phyloP scores from a whole-genome alignment of 768 basidiomycete species.

The Mycena galericulata region DNA sequence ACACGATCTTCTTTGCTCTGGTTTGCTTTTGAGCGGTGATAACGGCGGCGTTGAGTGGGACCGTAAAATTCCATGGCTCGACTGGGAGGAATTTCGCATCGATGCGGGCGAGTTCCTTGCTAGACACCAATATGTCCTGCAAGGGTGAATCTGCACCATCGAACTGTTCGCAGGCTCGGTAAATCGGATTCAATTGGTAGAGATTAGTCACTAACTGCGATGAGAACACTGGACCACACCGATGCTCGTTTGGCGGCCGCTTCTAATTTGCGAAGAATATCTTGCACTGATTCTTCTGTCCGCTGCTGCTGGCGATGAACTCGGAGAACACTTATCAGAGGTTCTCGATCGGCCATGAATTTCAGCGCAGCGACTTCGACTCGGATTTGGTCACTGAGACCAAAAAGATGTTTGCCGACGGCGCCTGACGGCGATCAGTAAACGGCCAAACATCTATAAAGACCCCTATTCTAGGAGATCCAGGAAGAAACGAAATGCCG shows the following conservation, averaged over 20 bases:
- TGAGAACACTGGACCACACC: slow-evolving; percentile 17
- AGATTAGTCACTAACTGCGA: slow-evolving; percentile 14
- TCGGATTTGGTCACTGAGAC: slow-evolving; percentile 5
- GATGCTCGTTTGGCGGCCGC: slow-evolving; percentile 22
- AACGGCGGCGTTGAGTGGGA: slow-evolving; percentile 25
- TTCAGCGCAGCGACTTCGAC: slow-evolving; percentile 11
- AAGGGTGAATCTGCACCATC: slow-evolving; percentile 16
- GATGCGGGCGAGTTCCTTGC: slow-evolving; percentile 19
- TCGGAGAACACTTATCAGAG: slow-evolving; percentile 20
- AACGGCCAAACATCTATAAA: too few species aligned
- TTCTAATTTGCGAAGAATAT: slow-evolving; percentile 23
- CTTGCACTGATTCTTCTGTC: slow-evolving; percentile 15
- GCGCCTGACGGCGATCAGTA: not conserved
- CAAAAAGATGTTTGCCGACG: not conserved
- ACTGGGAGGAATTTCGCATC: slow-evolving; percentile 22
- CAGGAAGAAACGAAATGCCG: too few species aligned
- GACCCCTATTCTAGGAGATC: too few species aligned
- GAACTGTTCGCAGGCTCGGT: slow-evolving; percentile 16
- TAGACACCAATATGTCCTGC: slow-evolving; percentile 12
- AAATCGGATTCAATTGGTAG: slow-evolving; percentile 11
- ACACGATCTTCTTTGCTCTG: slow-evolving; percentile 20
- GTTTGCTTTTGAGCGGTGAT: slow-evolving; percentile 15
- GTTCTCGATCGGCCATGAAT: slow-evolving; percentile 21
- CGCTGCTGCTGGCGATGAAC: slow-evolving; percentile 24
- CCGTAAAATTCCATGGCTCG: slow-evolving; percentile 25